phyloP scores from a whole-genome alignment of 805 yeast genomes.

The Sugiyamaella boreocaroliniensis region DNA sequence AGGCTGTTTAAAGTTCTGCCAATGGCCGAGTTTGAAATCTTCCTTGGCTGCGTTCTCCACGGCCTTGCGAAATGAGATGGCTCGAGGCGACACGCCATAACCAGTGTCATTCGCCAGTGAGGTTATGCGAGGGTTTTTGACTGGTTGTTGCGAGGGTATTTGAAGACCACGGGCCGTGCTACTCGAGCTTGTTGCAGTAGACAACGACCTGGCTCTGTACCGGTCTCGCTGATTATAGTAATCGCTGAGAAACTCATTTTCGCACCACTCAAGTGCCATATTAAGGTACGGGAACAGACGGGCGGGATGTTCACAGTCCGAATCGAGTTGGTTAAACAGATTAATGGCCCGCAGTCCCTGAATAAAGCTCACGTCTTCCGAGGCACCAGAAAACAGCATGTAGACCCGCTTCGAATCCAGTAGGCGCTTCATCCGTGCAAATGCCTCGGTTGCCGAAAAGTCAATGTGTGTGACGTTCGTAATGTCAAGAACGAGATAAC shows the following conservation, averaged over 20 bases:
- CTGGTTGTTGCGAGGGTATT: not conserved
- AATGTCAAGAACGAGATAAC: conserved; percentile 79
- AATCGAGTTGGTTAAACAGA: conserved; percentile 51
- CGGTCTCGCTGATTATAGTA: conserved; percentile 40
- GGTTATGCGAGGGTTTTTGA: conserved; percentile 4
- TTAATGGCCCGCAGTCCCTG: conserved; percentile 79
- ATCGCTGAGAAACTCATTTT: conserved; percentile 71
- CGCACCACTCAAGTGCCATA: conserved; percentile 94
- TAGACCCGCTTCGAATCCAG: conserved; percentile 62
- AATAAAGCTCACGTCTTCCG: conserved; percentile 57
- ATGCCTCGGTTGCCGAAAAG: conserved; percentile 94
- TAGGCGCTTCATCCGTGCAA: conserved; percentile 76
- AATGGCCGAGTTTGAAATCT: conserved; percentile 25
- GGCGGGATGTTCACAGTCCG: conserved; percentile 36
- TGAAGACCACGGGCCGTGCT: not conserved
- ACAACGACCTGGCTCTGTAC: conserved; percentile 3
- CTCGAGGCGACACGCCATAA: conserved; percentile 27
- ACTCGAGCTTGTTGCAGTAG: not conserved
- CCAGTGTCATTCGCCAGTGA: conserved; percentile 6
- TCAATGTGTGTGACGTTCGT: conserved; percentile 73
- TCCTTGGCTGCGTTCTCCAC: conserved; percentile 30
- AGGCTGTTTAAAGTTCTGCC: conserved; percentile 44
- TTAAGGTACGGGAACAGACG: conserved; percentile 74
- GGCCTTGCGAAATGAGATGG: conserved; percentile 25
- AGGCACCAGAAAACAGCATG: conserved; percentile 72